A percentile compares a stretch with the other conserved stretches of the same genome.
Conservation (phyloP, 257 asterid species). For the Przewalskia tangutica region DNA sequence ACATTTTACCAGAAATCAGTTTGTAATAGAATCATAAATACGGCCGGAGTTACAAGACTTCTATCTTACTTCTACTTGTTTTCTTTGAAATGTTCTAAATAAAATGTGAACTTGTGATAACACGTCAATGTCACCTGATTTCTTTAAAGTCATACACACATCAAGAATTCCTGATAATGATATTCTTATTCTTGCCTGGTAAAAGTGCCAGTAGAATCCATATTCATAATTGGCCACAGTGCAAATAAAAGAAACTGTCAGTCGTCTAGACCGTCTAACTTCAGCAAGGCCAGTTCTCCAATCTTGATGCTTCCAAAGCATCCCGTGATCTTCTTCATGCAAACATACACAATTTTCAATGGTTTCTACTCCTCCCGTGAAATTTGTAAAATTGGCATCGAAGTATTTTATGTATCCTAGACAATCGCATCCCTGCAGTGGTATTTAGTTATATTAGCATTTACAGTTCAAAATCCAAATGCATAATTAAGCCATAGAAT, state of each 20-base stretch:
- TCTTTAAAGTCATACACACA: neutral
- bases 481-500: neutral
- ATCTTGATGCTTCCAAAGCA: conserved; percentile 98
- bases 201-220: conserved; percentile 96
- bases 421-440: conserved; percentile 90
- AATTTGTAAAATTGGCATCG: conserved; percentile 86
- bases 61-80: neutral
- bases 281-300: conserved; percentile 97
- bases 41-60: neutral
- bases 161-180: conserved; percentile 1
- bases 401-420: conserved; percentile 78
- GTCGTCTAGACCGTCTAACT: conserved; percentile 93
- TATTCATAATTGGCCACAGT: conserved; percentile 97
- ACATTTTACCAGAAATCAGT: neutral
- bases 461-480: neutral
- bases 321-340: conserved; percentile 96
- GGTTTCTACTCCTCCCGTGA: conserved; percentile 94
- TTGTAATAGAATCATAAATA: neutral
- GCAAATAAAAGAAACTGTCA: conserved; percentile 84
- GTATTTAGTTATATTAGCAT: conserved; percentile 1
- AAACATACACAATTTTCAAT: conserved; percentile 90
- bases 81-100: neutral
- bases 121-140: neutral
- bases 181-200: conserved; percentile 51
- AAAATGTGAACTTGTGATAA: neutral